A percentile compares a stretch with the other conserved stretches of the same genome.
phyloP scores from a whole-genome alignment of 306 rosid genomes.

The Dalbergia cultrata region DNA sequence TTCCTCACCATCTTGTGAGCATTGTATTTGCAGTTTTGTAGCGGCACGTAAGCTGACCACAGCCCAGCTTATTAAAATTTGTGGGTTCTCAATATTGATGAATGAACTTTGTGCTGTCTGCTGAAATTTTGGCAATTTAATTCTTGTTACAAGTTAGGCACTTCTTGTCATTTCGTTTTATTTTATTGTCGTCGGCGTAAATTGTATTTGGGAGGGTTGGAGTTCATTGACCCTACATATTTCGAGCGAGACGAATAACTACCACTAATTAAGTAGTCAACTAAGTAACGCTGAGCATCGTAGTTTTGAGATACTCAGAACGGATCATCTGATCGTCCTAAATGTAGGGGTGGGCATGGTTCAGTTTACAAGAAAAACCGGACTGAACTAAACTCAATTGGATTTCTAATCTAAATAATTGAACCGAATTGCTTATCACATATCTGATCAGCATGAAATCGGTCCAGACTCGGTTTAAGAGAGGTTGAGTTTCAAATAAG shows the following conservation, averaged over 20 bases:
- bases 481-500: no score
- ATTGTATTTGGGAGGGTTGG: constrained; percentile 12
- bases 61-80: constrained; percentile 28
- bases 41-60: constrained; percentile 33
- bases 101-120: constrained; percentile 12
- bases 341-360: no score
- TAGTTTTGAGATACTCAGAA: no score
- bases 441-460: no score
- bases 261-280: background rate
- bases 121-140: background rate
- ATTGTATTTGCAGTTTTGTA: constrained; percentile 9
- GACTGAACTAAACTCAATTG: no score
- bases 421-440: no score
- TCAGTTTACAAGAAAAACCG: no score
- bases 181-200: background rate
- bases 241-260: background rate
- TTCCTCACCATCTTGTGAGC: constrained; percentile 25
- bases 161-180: background rate
- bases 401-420: no score
- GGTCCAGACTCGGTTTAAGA: no score
- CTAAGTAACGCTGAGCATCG: background rate
- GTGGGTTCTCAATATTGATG: constrained; percentile 40
- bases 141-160: background rate
- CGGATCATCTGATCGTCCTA: no score
- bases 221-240: background rate